Base-by-base conservation (phyloP, 345 rosid genomes). In the Heritiera littoralis region DNA sequence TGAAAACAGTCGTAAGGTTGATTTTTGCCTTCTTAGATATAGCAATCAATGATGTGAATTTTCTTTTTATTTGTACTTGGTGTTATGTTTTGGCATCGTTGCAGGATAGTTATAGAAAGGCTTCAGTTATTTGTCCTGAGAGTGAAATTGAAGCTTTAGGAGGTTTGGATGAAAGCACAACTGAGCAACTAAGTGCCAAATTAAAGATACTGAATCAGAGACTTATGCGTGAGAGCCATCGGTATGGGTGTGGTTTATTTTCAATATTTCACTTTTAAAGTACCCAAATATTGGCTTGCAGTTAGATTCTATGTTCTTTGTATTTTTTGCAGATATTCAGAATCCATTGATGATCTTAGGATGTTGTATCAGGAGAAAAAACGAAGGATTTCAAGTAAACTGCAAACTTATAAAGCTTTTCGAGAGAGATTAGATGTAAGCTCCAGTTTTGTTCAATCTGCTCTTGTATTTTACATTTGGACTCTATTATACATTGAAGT, bases 111-210 rank as follows among this genome's bases (percentile, higher is more conserved):
- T 86, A 81, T 75, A 82, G 81, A 83, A 96, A 93, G 90, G 99
- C 99, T 82, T 96, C 99, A 78, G 89, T 92, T 80, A 94, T 96
- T 80, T 94, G 97, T 85, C 93, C 91, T 40, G 99, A 90, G 89
- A 86, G 85, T 87, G 99, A 94, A 80, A 85, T 94, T 79, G 78
- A 91, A 89, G 89, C 91, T 85, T 84, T 91, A 77, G 98, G 94
- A 80, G 92, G 85, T 75, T 86, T 87, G 88, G 97, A 92, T 77
- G 95, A 91, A 63, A 82, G 92, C 81, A 89, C 89, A 17, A 92
- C 97, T 45, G 99, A 94, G 86, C 92, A 96, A 80, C 92, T 96
- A 30, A 92, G 94, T 70, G 92, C 97, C 66, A 91, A 88, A 72
- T 81, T 91, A 55, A 87, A 78, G 79, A 89, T 81, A 85, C 79